Evolutionary conservation across 75 land plant genomes (phyloP), one percentile per base, ranked within the genome.

Genomic region (Cryptomeria japonica): DNA sequence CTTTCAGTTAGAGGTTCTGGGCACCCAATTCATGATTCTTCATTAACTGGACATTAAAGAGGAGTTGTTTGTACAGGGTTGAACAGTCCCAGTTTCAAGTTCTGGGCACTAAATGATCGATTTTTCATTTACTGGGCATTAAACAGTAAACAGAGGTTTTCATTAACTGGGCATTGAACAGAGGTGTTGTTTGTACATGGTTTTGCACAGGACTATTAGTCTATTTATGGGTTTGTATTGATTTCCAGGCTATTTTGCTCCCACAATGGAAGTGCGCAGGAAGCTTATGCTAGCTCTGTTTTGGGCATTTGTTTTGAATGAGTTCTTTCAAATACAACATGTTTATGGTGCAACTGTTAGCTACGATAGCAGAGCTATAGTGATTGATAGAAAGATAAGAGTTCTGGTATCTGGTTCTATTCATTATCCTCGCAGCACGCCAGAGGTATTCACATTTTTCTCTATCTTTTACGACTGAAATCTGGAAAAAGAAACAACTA

Each of bases 401-500:
- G 80, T 91, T 76, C 84, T 91, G 47, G 90, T 91, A 31, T 91
- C 92, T 18, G 92, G 89, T 7, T 92, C 92, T 58, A 91, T 91
- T 31, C 92, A 91, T 56, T 91, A 91, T 78, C 92, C 92, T 87
- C 89, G 92, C 13, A 92, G 92, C 64, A 84, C 92, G 14, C 92
- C 92, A 16, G 92, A 91, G 92, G 92, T 91, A 42, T 7, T 36
- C 25, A 16, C 34, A 1, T 14, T 36, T 31, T 34, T 14, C 56
- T 49, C 16, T 49, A 11, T 6, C 19, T 31, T 25, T 32, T 28
- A 34, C 15, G 64, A 3, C 6, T 32, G 13, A 7, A 80, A 73
- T 73, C 76, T 73, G 36, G 2, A 32, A 73, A 72, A 72, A 32
- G 1, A 31, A 42, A 1, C n/a, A n/a, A n/a, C n/a, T n/a, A n/a